A percentile compares a stretch with the other conserved stretches of the same genome.
phyloP scores from a whole-genome alignment of 306 rosid species.

The Gillenia trifoliata region DNA sequence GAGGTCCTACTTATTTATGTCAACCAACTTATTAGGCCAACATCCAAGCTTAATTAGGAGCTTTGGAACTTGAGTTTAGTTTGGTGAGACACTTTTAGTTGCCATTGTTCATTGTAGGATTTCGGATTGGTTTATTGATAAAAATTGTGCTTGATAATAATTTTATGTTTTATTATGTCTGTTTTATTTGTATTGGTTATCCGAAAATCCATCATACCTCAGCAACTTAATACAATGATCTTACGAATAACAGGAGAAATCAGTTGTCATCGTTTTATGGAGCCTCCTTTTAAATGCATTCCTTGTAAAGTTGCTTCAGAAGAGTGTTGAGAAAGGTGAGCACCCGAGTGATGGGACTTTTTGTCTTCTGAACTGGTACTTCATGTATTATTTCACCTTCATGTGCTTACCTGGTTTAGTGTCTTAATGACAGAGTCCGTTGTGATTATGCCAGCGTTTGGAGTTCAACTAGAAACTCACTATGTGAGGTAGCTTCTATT shows the following conservation, averaged over 20 bases:
- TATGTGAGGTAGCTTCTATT: conserved; percentile 46
- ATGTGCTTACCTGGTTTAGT: not conserved
- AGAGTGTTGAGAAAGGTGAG: conserved; percentile 67
- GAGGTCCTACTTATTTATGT: not conserved
- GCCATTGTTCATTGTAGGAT: not conserved
- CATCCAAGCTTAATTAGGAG: not conserved
- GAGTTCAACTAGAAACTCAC: conserved; percentile 89
- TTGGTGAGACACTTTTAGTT: not conserved
- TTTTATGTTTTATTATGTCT: not conserved
- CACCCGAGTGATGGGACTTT: conserved; percentile 12
- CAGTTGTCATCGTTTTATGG: conserved; percentile 45
- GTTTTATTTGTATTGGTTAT: not conserved
- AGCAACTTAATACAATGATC: not conserved
- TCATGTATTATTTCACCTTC: not conserved
- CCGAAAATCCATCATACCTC: not conserved
- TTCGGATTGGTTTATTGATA: not conserved
- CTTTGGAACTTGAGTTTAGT: not conserved
- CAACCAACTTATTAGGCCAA: not conserved
- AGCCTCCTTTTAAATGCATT: conserved; percentile 47
- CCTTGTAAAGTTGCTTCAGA: conserved; percentile 57
- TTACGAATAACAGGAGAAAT: conserved; percentile 44
- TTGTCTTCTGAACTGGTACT: conserved; percentile 15
- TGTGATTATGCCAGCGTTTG: conserved; percentile 82
- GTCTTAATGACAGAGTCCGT: conserved; percentile 60
- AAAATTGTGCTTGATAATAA: not conserved